Conservation (phyloP, 768 basidiomycete genomes). For the Pulveroboletus frians region DNA sequence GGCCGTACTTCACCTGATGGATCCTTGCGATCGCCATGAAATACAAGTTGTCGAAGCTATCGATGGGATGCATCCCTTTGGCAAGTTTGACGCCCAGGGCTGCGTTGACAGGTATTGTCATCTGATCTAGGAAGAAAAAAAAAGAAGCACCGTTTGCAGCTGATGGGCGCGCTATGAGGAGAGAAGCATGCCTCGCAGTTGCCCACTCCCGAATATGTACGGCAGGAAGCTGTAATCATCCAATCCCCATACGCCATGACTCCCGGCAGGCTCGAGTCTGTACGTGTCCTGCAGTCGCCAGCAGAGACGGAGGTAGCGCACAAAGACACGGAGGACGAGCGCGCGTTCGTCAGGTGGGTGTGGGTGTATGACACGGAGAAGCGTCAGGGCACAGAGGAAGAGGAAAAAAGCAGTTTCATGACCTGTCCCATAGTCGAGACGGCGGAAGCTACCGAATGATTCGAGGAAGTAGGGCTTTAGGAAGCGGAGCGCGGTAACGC, state of each 20-base stretch:
- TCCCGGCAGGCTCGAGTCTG: conserved; percentile 90
- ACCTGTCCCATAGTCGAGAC: conserved; percentile 96
- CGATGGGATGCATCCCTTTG: conserved; percentile 17
- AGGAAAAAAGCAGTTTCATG: conserved; percentile 89
- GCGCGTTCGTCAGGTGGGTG: conserved; percentile 56
- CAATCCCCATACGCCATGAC: conserved; percentile 96
- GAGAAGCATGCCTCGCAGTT: conserved; percentile 63
- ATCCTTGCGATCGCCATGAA: conserved; percentile 76
- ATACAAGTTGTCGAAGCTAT: conserved; percentile 61
- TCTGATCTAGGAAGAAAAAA: conserved; percentile 46
- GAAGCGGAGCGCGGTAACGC: conserved; percentile 47
- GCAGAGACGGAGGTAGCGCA: conserved; percentile 74
- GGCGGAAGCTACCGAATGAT: conserved; percentile 84
- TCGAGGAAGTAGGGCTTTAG: conserved; percentile 73
- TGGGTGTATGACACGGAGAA: conserved; percentile 61
- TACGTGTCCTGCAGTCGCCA: conserved; percentile 88
- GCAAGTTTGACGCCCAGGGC: conserved; percentile 51
- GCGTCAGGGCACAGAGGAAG: conserved; percentile 68
- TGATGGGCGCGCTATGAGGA: background rate
- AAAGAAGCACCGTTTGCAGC: conserved; percentile 1
- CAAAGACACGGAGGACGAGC: conserved; percentile 56
- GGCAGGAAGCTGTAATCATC: conserved; percentile 89
- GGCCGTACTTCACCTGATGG: conserved; percentile 74
- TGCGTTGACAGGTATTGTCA: conserved; percentile 56
- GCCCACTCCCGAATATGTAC: conserved; percentile 87